Percentiles rank a stretch among this genome's conserved stretches.
phyloP scores from a whole-genome alignment of 23 red algal species.

The Cyanidiococcus yangmingshanensis region DNA sequence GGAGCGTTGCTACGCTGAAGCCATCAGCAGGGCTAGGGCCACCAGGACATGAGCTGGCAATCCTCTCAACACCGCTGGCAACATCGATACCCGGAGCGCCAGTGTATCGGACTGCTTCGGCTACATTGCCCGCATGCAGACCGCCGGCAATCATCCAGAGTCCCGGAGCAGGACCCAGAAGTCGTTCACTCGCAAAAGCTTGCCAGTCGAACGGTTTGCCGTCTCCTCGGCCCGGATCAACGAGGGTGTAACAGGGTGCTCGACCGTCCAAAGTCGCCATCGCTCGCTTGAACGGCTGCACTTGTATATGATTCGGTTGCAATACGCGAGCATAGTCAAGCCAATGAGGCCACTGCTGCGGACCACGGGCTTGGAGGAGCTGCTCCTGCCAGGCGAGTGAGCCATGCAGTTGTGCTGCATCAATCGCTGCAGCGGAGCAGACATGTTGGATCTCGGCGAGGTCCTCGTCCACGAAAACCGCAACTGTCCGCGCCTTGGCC shows the following conservation, averaged over 20 bases:
- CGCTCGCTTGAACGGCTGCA: conserved; percentile 17
- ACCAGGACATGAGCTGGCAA: too few species aligned
- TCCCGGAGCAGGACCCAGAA: not conserved
- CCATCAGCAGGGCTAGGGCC: too few species aligned
- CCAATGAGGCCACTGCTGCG: not conserved
- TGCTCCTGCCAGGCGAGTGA: not conserved
- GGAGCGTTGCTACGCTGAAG: too few species aligned
- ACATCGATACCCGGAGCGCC: conserved; percentile 57
- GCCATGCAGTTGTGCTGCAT: conserved; percentile 49
- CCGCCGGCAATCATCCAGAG: conserved; percentile 62
- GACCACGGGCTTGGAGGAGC: conserved; percentile 11
- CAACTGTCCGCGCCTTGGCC: conserved; percentile 21
- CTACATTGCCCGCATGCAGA: conserved; percentile 45
- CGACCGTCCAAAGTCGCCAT: not conserved
- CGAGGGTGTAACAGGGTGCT: conserved; percentile 31
- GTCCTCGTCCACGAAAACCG: conserved; percentile 58
- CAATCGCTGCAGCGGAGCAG: conserved; percentile 22
- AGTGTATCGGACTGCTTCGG: conserved; percentile 31
- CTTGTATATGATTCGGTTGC: conserved; percentile 28
- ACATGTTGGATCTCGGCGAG: conserved; percentile 12
- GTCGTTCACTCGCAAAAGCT: conserved; percentile 14
- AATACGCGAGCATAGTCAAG: conserved; percentile 22
- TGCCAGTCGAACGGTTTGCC: conserved; percentile 55
- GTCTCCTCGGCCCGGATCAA: conserved; percentile 54
- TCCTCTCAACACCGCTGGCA: conserved; percentile 38